A percentile compares a stretch with the other conserved stretches of the same genome.
Evolutionary conservation across 306 rosid species (phyloP).

Genomic region (Fragaria nilgerrensis): DNA sequence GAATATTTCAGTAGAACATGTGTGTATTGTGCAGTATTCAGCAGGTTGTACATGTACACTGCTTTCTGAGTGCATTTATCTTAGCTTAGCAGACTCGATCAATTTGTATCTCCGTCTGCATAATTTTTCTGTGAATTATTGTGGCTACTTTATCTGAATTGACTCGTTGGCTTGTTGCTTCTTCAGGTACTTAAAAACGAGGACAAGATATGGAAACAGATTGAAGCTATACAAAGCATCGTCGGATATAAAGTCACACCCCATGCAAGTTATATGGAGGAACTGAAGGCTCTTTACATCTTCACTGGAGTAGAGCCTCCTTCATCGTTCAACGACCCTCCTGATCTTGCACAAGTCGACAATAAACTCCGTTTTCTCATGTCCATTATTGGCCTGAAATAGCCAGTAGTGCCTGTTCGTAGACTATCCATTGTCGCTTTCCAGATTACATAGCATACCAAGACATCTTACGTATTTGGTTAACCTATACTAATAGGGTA

Average conservation of each 20-base stretch:
- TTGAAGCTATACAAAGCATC: slow-evolving; percentile 43
- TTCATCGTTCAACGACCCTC: slow-evolving; percentile 24
- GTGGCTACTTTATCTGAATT: not conserved
- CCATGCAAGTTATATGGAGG: slow-evolving; percentile 48
- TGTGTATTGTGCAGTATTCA: not conserved
- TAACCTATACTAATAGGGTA: not conserved
- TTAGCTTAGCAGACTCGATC: not conserved
- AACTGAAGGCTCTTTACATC: slow-evolving; percentile 67
- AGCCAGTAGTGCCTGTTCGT: slow-evolving; percentile 1
- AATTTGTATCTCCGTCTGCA: not conserved
- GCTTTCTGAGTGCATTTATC: not conserved
- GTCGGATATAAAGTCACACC: slow-evolving; percentile 52
- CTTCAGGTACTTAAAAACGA: slow-evolving; percentile 44
- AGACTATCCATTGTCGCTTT: not conserved
- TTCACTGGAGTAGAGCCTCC: slow-evolving; percentile 76
- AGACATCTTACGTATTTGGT: not conserved
- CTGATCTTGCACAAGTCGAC: slow-evolving; percentile 38
- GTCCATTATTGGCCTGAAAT: slow-evolving; percentile 74
- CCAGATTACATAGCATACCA: not conserved
- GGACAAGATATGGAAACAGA: slow-evolving; percentile 48
- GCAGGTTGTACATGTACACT: not conserved
- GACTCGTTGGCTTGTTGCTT: not conserved
- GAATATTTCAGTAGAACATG: not conserved
- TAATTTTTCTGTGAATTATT: not conserved
- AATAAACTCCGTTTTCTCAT: slow-evolving; percentile 60